Base-by-base conservation (phyloP, 148 eudicot species). In the Vaccinium myrtillus region DNA sequence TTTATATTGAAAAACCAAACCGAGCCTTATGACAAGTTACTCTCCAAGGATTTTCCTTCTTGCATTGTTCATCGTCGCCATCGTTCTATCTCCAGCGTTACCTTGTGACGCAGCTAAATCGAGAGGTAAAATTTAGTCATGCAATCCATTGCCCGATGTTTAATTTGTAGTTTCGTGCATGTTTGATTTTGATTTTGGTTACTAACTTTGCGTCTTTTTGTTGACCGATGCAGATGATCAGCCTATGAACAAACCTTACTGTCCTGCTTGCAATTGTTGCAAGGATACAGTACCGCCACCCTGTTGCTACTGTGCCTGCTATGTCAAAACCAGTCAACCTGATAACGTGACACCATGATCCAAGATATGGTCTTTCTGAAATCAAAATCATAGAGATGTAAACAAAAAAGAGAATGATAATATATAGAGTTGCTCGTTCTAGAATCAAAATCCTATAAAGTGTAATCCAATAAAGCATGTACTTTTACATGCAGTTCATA, bases 181-280 rank as follows among this genome's bases (percentile, higher is more conserved):
- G 2, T 71, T 32, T 25, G 8, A 15, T 71, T 32, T 32, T 15
- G 19, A 10, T 9, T 13, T 21, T 69, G 36, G 25, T 6, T 36
- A 8, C 1, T 14, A 7, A 39, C 0, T 7, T 48, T 3, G 14
- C 30, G 0, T 46, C 8, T 21, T 76, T 48, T 8, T 19, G 15
- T 39, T 7, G 5, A 14, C 2, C 50, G 8, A 23, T 77, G 80
- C 80, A 77, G 80, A 39, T 39, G 80, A 39, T 39, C 43, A 50
- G 36, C 36, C 58, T 7, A 77, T 21, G 16, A 77, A 77, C 80
- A 50, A 79, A 69, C 84, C 86, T 23, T 61, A 80, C n/a, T 87
- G 89, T 36, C 86, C 86, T 6, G 82, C 82, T 48, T 87, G 89
- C 55, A 65, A 84, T 18, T 87, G 89, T 74, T 87, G 89, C 32